Evolutionary conservation across 2,329 filamentous ascomycete genomes (phyloP).

Genomic region (Trichoderma simmonsii): DNA sequence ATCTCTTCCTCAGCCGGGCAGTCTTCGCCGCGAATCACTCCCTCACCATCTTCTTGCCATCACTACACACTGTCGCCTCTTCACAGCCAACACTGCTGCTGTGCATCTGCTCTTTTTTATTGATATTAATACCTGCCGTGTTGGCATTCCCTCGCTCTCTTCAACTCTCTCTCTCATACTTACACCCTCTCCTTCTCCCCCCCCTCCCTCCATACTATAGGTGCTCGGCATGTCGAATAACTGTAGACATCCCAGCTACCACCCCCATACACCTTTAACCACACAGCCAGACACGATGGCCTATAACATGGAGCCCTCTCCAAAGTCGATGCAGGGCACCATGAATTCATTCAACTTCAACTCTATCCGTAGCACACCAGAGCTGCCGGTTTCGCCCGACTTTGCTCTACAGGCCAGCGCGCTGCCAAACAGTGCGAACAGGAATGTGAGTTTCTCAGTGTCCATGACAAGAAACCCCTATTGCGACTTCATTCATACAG

Average conservation of each 20-base stretch:
- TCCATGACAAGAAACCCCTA: background rate
- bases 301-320: background rate
- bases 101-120: background rate
- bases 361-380: background rate
- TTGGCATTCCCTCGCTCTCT: background rate
- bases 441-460: background rate
- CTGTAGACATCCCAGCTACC: background rate
- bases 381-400: background rate
- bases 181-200: background rate
- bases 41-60: background rate
- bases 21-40: background rate
- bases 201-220: background rate
- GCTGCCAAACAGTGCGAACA: background rate
- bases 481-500: background rate
- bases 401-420: background rate
- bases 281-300: background rate
- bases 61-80: background rate
- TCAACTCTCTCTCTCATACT: background rate
- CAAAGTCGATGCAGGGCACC: background rate
- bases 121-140: background rate
- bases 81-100: background rate
- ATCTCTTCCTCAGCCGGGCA: background rate
- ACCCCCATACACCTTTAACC: background rate
- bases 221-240: background rate
- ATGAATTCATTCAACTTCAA: background rate